These are phyloP conservation scores for Hordeum marinum DNA, from an alignment of 176 grass and related monocot genomes.

Conservation along the genomic window DNA sequence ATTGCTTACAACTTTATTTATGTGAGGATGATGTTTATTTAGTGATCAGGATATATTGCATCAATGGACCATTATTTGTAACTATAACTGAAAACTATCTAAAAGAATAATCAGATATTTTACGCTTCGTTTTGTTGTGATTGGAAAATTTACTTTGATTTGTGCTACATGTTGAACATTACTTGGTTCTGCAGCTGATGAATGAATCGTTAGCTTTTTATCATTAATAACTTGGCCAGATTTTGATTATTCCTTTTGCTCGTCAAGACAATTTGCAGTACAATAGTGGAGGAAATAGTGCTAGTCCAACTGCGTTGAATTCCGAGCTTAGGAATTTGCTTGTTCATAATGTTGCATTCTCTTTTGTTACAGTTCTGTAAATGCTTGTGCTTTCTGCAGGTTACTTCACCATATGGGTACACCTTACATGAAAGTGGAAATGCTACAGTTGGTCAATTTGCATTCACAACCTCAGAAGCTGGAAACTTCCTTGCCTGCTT, in stretches of 20 bases:
- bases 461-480: constrained; percentile 75
- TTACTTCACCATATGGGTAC: constrained; percentile 87
- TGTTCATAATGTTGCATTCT: background rate
- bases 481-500: constrained; percentile 89
- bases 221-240: background rate
- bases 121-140: background rate
- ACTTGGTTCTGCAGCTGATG: background rate
- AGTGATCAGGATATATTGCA: background rate
- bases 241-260: background rate
- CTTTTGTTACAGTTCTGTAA: background rate
- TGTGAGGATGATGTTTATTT: background rate
- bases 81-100: background rate
- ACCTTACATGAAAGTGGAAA: constrained; percentile 72
- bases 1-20: background rate
- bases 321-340: background rate
- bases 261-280: background rate
- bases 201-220: background rate
- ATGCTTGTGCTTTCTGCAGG: constrained; percentile 41
- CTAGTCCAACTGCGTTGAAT: background rate
- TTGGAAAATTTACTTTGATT: background rate
- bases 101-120: background rate
- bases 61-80: background rate
- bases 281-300: background rate
- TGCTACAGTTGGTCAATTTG: constrained; percentile 64
- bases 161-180: background rate